phyloP scores from a whole-genome alignment of 2,329 filamentous ascomycete species.

The Metarhizium album region DNA sequence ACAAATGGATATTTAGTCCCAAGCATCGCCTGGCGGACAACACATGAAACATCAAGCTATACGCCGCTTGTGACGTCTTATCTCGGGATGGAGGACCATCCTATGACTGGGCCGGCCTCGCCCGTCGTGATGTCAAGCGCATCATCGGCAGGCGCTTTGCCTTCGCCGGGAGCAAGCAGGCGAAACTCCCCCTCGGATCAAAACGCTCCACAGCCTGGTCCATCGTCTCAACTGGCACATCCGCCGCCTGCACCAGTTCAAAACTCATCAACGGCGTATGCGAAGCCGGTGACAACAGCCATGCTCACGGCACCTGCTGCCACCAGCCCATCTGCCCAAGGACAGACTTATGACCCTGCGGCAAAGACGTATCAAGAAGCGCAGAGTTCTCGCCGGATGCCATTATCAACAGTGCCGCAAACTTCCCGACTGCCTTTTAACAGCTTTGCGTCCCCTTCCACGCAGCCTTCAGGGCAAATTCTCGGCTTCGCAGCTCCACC shows the following conservation, averaged over 20 bases:
- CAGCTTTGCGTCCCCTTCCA: background rate
- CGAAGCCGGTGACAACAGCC: background rate
- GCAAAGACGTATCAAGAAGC: too few species aligned
- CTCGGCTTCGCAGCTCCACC: conserved; percentile 1
- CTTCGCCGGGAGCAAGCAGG: background rate
- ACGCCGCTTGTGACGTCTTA: background rate
- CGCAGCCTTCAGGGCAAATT: background rate
- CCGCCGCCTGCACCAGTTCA: background rate
- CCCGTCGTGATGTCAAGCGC: background rate
- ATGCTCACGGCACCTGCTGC: background rate
- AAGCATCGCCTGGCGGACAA: background rate
- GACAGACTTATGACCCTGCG: background rate
- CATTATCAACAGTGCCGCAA: too few species aligned
- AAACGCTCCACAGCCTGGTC: conserved; percentile 4
- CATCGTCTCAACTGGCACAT: background rate
- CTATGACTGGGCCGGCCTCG: background rate
- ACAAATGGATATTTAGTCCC: background rate
- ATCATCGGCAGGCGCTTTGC: background rate
- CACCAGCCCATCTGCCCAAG: background rate
- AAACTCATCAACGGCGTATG: background rate
- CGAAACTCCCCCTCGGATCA: background rate
- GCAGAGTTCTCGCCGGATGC: too few species aligned
- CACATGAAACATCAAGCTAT: background rate
- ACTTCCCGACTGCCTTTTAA: background rate
- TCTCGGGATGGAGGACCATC: background rate